Percentiles rank a stretch among this genome's conserved stretches.
Conservation (phyloP, 768 basidiomycete species). For the Lactarius trivialis region DNA sequence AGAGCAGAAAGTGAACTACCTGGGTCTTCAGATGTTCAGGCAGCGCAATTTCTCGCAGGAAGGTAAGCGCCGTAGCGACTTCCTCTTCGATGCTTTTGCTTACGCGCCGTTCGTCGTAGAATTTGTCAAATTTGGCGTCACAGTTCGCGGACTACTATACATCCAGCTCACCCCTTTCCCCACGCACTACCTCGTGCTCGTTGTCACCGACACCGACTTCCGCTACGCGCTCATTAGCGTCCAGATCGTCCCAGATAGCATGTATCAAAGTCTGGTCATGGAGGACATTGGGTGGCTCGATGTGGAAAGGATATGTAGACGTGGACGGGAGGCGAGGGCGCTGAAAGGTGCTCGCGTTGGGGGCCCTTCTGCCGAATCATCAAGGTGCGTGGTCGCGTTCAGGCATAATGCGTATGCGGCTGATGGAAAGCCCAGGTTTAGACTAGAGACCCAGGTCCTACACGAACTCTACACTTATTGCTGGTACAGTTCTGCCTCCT, state of each 20-base stretch:
- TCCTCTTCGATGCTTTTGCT: background rate
- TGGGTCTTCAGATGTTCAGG: slow-evolving; percentile 73
- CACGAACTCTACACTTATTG: slow-evolving; percentile 83
- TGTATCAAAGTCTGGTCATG: slow-evolving; percentile 57
- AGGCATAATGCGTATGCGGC: background rate
- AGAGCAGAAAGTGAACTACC: slow-evolving; percentile 79
- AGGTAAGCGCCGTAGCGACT: slow-evolving; percentile 37
- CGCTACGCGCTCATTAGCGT: slow-evolving; percentile 77
- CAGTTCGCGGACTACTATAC: slow-evolving; percentile 57
- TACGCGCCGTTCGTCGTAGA: slow-evolving; percentile 38
- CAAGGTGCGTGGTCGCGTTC: slow-evolving; percentile 10
- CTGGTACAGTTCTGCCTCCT: slow-evolving; percentile 44
- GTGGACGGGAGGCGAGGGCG: slow-evolving; percentile 22
- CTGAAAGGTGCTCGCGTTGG: slow-evolving; percentile 30
- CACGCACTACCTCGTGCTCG: slow-evolving; percentile 76
- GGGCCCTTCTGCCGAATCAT: background rate
- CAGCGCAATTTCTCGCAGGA: slow-evolving; percentile 58
- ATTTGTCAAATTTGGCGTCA: slow-evolving; percentile 58
- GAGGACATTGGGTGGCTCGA: slow-evolving; percentile 78
- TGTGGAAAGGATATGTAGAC: slow-evolving; percentile 54
- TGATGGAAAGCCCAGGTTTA: slow-evolving; percentile 37
- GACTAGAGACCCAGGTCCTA: slow-evolving; percentile 64
- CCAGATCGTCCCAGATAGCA: slow-evolving; percentile 44
- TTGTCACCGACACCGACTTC: slow-evolving; percentile 71
- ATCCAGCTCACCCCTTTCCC: slow-evolving; percentile 75